Conservation (phyloP, 2,329 filamentous ascomycete genomes). For the Fusarium oligoseptatum region DNA sequence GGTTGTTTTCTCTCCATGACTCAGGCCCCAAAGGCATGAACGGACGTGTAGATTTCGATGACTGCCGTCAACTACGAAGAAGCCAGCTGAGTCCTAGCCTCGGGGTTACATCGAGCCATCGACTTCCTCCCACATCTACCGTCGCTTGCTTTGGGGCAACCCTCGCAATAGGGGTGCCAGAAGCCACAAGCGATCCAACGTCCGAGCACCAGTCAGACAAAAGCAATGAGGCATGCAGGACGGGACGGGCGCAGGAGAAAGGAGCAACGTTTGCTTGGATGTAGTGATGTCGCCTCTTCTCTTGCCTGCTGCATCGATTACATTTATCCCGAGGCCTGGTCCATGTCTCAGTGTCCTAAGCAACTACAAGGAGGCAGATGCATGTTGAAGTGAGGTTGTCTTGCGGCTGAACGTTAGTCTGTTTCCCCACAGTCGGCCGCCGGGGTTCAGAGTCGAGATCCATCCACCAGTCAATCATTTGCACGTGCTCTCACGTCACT, state of each 20-base stretch:
- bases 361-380: background rate
- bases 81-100: background rate
- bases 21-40: background rate
- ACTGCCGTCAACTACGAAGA: background rate
- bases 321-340: background rate
- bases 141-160: slow-evolving; percentile 2
- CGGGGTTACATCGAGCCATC: background rate
- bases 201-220: slow-evolving; percentile 21
- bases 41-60: background rate
- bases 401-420: slow-evolving; percentile 1
- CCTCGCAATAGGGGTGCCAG: background rate
- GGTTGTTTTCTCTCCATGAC: background rate
- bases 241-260: slow-evolving; percentile 8
- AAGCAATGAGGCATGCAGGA: slow-evolving; percentile 33
- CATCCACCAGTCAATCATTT: background rate
- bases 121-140: background rate
- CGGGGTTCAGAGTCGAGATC: background rate
- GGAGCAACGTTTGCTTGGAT: background rate
- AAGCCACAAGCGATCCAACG: background rate
- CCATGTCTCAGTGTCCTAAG: background rate
- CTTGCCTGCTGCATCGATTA: background rate
- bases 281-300: background rate
- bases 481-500: background rate
- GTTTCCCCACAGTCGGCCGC: background rate
- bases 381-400: background rate